These are phyloP conservation scores for Dendrobium nobile DNA, from an alignment of 106 monocot species.

Conservation along the genomic window DNA sequence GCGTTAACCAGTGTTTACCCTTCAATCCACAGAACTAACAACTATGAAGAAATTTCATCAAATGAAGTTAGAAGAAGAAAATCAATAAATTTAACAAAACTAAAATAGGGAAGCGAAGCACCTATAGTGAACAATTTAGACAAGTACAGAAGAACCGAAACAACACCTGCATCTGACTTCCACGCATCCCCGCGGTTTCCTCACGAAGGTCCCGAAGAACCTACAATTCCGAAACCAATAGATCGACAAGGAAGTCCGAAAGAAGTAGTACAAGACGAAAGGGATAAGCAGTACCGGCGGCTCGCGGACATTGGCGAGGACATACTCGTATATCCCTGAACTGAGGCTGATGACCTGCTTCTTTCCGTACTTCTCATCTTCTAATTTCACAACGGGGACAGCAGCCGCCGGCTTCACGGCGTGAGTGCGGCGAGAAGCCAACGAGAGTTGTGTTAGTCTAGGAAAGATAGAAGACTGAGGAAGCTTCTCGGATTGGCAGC, in stretches of 20 bases:
- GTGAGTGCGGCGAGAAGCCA: neutral
- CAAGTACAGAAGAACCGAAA: neutral
- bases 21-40: neutral
- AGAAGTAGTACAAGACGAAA: neutral
- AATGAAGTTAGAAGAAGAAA: neutral
- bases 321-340: slow-evolving; percentile 42
- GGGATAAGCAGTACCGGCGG: slow-evolving; percentile 20
- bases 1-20: no score
- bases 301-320: slow-evolving; percentile 55
- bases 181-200: slow-evolving; percentile 42
- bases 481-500: neutral
- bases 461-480: neutral
- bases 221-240: slow-evolving; percentile 15
- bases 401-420: neutral
- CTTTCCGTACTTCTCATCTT: slow-evolving; percentile 34
- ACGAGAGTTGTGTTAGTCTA: no score
- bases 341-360: slow-evolving; percentile 59
- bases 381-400: slow-evolving; percentile 12
- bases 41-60: neutral
- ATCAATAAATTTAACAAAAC: neutral
- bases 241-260: neutral
- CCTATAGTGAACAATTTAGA: neutral
- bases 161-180: slow-evolving; percentile 63
- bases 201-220: slow-evolving; percentile 48
- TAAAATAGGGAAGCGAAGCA: neutral